Conservation (phyloP, 257 asterid species). For the Jacaranda mimosifolia region DNA sequence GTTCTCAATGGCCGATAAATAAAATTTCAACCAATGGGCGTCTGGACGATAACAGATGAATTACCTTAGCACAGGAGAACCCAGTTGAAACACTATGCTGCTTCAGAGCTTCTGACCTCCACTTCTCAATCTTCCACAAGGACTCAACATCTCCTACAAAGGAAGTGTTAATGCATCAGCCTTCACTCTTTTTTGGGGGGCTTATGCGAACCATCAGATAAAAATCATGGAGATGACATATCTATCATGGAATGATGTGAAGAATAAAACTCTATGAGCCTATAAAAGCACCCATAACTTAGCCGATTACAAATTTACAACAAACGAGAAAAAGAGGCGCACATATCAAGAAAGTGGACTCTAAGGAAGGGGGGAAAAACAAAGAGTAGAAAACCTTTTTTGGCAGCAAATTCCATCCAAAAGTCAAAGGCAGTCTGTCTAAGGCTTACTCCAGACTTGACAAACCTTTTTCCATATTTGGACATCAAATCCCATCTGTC, state of each 20-base stretch:
- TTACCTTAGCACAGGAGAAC: slow-evolving; percentile 96
- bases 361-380: slow-evolving; percentile 15
- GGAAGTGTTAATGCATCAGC: slow-evolving; percentile 24
- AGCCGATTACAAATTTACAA: slow-evolving; percentile 4
- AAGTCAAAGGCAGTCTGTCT: slow-evolving; percentile 70
- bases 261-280: too few relatives aligned
- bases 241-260: too few relatives aligned
- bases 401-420: slow-evolving; percentile 95
- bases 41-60: slow-evolving; percentile 33
- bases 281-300: too few relatives aligned
- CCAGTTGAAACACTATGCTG: slow-evolving; percentile 79
- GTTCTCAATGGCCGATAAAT: slow-evolving; percentile 23
- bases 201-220: slow-evolving; percentile 17
- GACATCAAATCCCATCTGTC: slow-evolving; percentile 76
- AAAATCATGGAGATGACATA: too few relatives aligned
- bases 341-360: slow-evolving; percentile 23
- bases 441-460: slow-evolving; percentile 71
- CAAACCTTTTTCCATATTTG: slow-evolving; percentile 75
- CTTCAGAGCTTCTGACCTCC: slow-evolving; percentile 80
- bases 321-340: neutral
- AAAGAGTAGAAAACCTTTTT: slow-evolving; percentile 56
- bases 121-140: slow-evolving; percentile 83
- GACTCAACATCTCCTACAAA: slow-evolving; percentile 78
- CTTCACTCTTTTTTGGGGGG: neutral
- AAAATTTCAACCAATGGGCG: slow-evolving; percentile 25